Evolutionary conservation across 768 basidiomycete genomes (phyloP).

Genomic region (Neoboletus magnificus): DNA sequence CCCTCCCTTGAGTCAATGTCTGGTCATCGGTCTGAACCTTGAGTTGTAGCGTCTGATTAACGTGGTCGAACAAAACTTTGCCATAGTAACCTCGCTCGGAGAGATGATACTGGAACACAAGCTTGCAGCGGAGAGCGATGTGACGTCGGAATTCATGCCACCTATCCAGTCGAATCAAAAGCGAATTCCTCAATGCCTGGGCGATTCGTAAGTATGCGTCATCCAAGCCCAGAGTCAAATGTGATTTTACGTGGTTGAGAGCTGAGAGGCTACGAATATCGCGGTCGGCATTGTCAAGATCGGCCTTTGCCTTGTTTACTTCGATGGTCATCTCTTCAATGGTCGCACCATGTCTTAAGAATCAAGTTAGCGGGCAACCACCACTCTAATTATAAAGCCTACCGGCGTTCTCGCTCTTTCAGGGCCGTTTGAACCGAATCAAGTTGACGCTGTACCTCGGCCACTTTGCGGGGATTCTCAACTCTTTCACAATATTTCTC

Average conservation of each 20-base stretch:
- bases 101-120: constrained; percentile 79
- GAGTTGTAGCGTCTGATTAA: constrained; percentile 56
- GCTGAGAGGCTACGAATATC: constrained; percentile 61
- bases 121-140: constrained; percentile 84
- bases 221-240: not conserved
- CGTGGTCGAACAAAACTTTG: constrained; percentile 85
- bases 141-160: constrained; percentile 90
- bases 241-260: constrained; percentile 59
- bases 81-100: constrained; percentile 86
- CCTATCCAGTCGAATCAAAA: constrained; percentile 58
- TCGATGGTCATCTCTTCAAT: constrained; percentile 76
- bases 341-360: constrained; percentile 63
- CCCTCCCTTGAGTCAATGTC: constrained; percentile 57
- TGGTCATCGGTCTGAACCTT: constrained; percentile 86
- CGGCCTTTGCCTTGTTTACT: constrained; percentile 60
- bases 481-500: constrained; percentile 56
- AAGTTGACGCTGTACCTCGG: constrained; percentile 57
- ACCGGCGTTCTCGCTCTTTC: constrained; percentile 64
- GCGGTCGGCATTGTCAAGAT: constrained; percentile 54
- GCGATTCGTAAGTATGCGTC: constrained; percentile 8
- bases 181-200: constrained; percentile 66
- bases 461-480: constrained; percentile 53
- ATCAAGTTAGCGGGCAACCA: not conserved
- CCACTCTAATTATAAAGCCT: constrained; percentile 11
- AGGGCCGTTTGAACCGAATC: constrained; percentile 63